These are phyloP conservation scores for Clonostachys rosea DNA, from an alignment of 2,329 filamentous ascomycete genomes.

Conservation along the genomic window DNA sequence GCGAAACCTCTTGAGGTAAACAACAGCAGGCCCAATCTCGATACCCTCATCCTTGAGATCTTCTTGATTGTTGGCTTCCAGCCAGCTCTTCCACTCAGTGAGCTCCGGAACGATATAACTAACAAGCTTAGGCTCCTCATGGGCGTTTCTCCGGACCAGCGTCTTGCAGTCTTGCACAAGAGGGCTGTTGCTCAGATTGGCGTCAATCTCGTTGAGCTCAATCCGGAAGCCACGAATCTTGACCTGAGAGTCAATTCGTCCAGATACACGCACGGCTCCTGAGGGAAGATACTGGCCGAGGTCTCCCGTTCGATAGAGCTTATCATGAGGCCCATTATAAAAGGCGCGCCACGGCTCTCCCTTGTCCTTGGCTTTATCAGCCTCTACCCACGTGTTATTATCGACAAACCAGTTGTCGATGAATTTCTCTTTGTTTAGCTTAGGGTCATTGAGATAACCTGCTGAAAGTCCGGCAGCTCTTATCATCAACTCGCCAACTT, in stretches of 20 bases:
- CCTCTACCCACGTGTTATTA: constrained; percentile 61
- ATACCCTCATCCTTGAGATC: constrained; percentile 50
- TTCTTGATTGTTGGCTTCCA: constrained; percentile 47
- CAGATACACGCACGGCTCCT: constrained; percentile 73
- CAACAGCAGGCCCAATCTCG: constrained; percentile 33
- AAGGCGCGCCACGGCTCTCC: constrained; percentile 70
- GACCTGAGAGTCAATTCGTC: constrained; percentile 82
- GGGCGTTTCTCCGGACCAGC: constrained; percentile 49
- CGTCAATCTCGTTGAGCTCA: constrained; percentile 91
- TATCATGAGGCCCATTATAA: constrained; percentile 78
- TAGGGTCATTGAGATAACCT: constrained; percentile 61
- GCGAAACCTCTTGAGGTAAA: constrained; percentile 39
- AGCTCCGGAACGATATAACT: constrained; percentile 86
- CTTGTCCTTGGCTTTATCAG: constrained; percentile 32
- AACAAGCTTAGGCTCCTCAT: constrained; percentile 72
- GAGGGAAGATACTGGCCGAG: constrained; percentile 64
- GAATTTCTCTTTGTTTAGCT: constrained; percentile 71
- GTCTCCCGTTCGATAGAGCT: constrained; percentile 84
- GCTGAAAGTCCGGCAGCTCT: constrained; percentile 81
- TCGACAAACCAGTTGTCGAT: constrained; percentile 84
- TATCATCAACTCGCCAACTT: constrained; percentile 81
- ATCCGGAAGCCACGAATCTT: constrained; percentile 97
- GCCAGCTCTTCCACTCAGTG: constrained; percentile 65
- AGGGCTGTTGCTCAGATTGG: constrained; percentile 68
- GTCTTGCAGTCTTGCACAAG: constrained; percentile 83